Evolutionary conservation across 768 basidiomycete genomes (phyloP), one percentile per base, ranked within the genome.

Genomic region (Tulasnella sp.): DNA sequence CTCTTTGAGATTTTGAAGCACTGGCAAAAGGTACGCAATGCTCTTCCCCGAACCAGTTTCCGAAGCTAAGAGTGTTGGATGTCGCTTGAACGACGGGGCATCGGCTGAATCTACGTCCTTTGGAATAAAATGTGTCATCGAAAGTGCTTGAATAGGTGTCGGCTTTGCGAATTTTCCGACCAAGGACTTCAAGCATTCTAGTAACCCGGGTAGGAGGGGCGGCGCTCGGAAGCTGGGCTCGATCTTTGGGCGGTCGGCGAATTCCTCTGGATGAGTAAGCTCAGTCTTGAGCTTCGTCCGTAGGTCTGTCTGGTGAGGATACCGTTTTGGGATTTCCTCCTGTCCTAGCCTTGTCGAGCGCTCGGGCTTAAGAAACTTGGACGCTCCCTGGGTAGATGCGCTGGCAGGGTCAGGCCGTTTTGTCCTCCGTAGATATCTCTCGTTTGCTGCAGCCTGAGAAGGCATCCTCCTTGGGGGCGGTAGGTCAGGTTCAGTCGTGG

Each of bases 31-130:
- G 69, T 92, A 94, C 1, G 92, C 92, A 27, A 93, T 79, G 1
- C 87, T 91, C 72, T 94, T 94, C 0, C 91, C 92, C 0, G 89
- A 91, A 15, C 92, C 92, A 0, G 90, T 94, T 70, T 93, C 91
- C 0, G 86, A 84, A 0, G 89, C 92, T 1, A 94, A 76, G 4
- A 94, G 77, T 63, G 77, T 83, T 59, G 34, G 34, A 38, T 38
- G 34, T 74, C 67, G 10, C 66, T 70, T 65, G 60, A 63, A 25
- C 54, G 65, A 22, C 22, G 38, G n/a, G 42, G 64, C 44, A 41
- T 49, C 30, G 15, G 45, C 29, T 31, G 61, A 53, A 22, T 65
- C 52, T 49, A 49, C 57, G 4, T 72, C 70, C 45, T 30, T 49
- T 4, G 41, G 24, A 53, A 87, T 68, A 17, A 89, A 69, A 70